Base-by-base conservation (phyloP, 2,329 filamentous ascomycete genomes). In the Fusarium zealandicum region DNA sequence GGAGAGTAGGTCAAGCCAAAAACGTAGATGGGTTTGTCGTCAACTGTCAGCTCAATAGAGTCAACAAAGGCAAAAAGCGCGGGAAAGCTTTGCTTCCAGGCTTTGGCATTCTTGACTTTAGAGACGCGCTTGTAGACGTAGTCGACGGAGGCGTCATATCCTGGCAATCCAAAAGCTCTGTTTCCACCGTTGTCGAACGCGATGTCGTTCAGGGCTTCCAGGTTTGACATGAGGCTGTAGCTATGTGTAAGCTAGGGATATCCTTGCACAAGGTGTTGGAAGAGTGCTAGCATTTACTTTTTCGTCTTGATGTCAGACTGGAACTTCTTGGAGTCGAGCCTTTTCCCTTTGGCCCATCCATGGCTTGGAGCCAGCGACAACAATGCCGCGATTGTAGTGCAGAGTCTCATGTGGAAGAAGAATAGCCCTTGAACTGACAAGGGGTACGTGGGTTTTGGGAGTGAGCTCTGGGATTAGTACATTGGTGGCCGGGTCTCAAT, bases 101-200 rank as follows among this genome's bases (percentile, higher is more conserved):
- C 70, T 18, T 68, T 69, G 7, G 70, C 69, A 22, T 63, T 68
- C 17, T 73, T 57, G 10, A 75, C 71, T n/a, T 76, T 74, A 25
- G 74, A 73, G 7, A 80, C 72, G 27, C 75, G 73, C n/a, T 73
- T 74, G 42, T 76, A 75, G 59, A 83, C 74, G 61, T 79, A 82
- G 42, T 81, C 76, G 22, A 80, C 77, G 0, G 78, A 81, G 6
- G 79, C 78, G 25, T 71, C 73, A 60, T 78, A 82, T 5, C 80
- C 80, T 1, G 79, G 77, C 4, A 79, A 73, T 16, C 80, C 80
- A 57, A 82, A 82, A n/a, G 80, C 80, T 44, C 80, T 74, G 68
- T 82, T 83, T 6, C 80, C 80, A 1, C 79, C 78, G 59, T 82
- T 80, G 31, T 40, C 55, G 10, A 63, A 57, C 12, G 62, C 62